Percentiles rank a stretch among this genome's conserved stretches.
Evolutionary conservation across 352 stramenopile genomes (phyloP).

Genomic region (Globisporangium takayamanum): DNA sequence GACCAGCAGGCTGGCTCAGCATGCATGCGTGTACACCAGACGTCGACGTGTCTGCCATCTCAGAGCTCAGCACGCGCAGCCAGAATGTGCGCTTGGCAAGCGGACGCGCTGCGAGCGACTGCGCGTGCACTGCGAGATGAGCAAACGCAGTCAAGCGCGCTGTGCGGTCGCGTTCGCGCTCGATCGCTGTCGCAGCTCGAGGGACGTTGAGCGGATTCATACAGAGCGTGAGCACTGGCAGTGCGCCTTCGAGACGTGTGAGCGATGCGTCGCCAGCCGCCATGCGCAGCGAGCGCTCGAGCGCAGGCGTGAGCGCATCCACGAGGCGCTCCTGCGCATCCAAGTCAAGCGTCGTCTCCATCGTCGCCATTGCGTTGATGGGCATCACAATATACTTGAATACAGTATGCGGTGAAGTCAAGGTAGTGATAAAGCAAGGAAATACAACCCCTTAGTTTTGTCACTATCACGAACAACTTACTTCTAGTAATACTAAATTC

Average conservation of each 20-base stretch:
- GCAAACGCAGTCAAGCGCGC: background rate
- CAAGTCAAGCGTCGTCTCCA: background rate
- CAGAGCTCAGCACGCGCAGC: background rate
- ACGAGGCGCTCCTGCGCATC: background rate
- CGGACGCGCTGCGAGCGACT: background rate
- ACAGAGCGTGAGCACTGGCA: background rate
- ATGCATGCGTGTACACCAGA: background rate
- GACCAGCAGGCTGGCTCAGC: background rate
- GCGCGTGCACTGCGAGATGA: background rate
- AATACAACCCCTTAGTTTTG: too few species aligned
- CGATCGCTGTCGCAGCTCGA: background rate
- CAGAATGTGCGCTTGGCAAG: background rate
- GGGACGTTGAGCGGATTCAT: conserved; percentile 3
- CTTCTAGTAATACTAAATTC: too few species aligned
- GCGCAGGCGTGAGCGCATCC: background rate
- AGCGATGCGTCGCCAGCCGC: conserved; percentile 1
- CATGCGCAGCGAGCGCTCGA: conserved; percentile 5
- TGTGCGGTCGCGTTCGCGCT: background rate
- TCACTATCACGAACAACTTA: too few species aligned
- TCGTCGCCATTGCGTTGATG: background rate
- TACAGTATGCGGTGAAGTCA: too few species aligned
- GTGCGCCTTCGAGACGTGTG: background rate
- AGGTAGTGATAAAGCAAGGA: too few species aligned
- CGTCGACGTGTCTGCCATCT: conserved; percentile 7
- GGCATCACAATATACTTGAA: too few species aligned